Evolutionary conservation across 768 basidiomycete genomes (phyloP).

Genomic region (Cystobasidium onofrii): DNA sequence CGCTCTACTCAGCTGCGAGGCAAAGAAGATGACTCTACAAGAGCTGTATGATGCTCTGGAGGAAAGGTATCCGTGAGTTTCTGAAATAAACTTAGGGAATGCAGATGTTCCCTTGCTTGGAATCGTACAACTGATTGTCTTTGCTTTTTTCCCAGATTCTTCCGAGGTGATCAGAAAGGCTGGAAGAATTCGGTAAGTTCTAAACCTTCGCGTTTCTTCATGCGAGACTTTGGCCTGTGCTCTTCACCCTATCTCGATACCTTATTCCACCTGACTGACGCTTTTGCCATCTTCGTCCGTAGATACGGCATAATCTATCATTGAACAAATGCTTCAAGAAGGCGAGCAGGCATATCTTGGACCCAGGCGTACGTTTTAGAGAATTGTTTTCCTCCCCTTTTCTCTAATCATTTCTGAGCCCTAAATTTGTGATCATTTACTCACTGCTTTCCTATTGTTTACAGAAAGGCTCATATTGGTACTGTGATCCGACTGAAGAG

Average conservation of each 20-base stretch:
- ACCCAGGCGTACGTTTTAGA: conserved; percentile 23
- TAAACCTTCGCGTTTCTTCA: no score
- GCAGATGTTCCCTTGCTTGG: no score
- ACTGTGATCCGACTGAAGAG: conserved; percentile 28
- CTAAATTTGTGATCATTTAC: no score
- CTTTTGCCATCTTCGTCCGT: neutral
- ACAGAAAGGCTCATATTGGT: conserved; percentile 33
- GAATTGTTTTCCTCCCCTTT: no score
- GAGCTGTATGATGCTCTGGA: conserved; percentile 26
- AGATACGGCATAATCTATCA: conserved; percentile 30
- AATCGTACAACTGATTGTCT: no score
- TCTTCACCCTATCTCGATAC: no score
- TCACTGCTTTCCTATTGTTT: neutral
- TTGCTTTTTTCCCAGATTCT: conserved; percentile 1
- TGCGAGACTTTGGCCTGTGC: no score
- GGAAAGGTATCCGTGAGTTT: conserved; percentile 20
- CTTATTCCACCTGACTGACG: no score
- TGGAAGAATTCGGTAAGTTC: conserved; percentile 34
- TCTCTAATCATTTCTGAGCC: no score
- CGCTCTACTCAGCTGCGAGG: conserved; percentile 12
- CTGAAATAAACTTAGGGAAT: no score
- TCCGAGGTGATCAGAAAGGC: conserved; percentile 27
- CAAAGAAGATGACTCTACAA: conserved; percentile 20
- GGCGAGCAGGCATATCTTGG: conserved; percentile 24
- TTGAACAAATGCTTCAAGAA: conserved; percentile 36